Percentiles rank a stretch among this genome's conserved stretches.
Evolutionary conservation across 768 basidiomycete species (phyloP).

Genomic region (Tubosaeta sp.): DNA sequence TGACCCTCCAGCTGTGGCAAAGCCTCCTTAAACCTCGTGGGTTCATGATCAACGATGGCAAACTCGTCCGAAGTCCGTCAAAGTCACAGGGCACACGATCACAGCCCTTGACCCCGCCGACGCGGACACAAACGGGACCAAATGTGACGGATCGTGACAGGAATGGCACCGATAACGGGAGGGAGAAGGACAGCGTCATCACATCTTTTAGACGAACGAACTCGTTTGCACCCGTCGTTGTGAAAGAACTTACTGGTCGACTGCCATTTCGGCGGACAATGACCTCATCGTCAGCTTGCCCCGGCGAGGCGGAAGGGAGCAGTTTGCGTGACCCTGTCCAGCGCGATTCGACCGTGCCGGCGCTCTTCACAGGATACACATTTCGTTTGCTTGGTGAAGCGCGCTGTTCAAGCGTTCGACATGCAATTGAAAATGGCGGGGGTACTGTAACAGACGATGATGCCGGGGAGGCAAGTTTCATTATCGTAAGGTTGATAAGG

Average conservation of each 20-base stretch:
- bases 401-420: slow-evolving; percentile 48
- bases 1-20: slow-evolving; percentile 68
- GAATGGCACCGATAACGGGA: slow-evolving; percentile 1
- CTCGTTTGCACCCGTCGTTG: slow-evolving; percentile 51
- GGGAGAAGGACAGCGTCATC: slow-evolving; percentile 40
- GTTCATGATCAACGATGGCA: slow-evolving; percentile 53
- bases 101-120: slow-evolving; percentile 10
- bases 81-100: slow-evolving; percentile 35
- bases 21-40: slow-evolving; percentile 64
- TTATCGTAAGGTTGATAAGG: slow-evolving; percentile 75
- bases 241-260: slow-evolving; percentile 23
- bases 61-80: slow-evolving; percentile 58
- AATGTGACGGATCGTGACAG: background rate
- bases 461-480: slow-evolving; percentile 53
- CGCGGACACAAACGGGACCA: slow-evolving; percentile 9
- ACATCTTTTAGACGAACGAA: slow-evolving; percentile 59
- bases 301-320: slow-evolving; percentile 19
- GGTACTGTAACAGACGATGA: slow-evolving; percentile 40
- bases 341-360: background rate
- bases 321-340: background rate
- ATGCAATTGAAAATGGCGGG: slow-evolving; percentile 63
- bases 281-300: slow-evolving; percentile 19
- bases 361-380: slow-evolving; percentile 51
- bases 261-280: slow-evolving; percentile 47
- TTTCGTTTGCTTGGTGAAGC: slow-evolving; percentile 71